Base-by-base conservation (phyloP, 106 monocot species). In the Acanthochlamys bracteata region DNA sequence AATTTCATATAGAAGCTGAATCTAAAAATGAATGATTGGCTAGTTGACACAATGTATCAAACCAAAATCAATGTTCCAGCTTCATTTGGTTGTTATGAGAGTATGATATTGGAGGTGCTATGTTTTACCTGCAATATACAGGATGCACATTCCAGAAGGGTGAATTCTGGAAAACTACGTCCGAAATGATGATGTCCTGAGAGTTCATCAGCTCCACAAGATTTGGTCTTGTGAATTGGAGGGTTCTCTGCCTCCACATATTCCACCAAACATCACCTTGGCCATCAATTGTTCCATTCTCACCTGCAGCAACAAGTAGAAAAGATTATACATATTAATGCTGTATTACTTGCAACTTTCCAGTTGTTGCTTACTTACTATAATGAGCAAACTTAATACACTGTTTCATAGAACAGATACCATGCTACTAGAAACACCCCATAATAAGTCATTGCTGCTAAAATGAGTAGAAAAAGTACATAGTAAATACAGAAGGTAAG, bases 121-220 rank as follows among this genome's bases (percentile, higher is more conserved):
- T 49, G 4, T 49, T 49, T 59, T 45, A 95, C 94, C 71, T 87
- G 90, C 90, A 90, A 61, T 95, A 95, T 71, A 95, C 90, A 47
- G 94, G 94, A 54, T 95, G 94, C n/a, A 95, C 80, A 24, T 86
- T 95, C 94, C 94, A 95, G 64, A 95, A 95, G 11, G 94, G 90
- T 1, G 94, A 90, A 65, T 95, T 78, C 46, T 72, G 67, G 47
- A 95, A 75, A 21, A 90, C 76, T 7, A 90, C 56, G 69, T 95
- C 90, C 15, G 94, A 82, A 42, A 89, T 79, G 56, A 84, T 25
- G 16, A 96, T 85, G 42, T 90, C 84, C 16, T 53, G 71, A 6
- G 95, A 88, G 72, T 87, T 60, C 87, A 84, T 79, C 19, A 96
- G 66, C 69, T 96, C 95, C 23, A 96, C 22, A 4, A 96, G 73